Evolutionary conservation across 106 monocot genomes (phyloP), one percentile per base, ranked within the genome.

Genomic region (Hemerocallis citrina): DNA sequence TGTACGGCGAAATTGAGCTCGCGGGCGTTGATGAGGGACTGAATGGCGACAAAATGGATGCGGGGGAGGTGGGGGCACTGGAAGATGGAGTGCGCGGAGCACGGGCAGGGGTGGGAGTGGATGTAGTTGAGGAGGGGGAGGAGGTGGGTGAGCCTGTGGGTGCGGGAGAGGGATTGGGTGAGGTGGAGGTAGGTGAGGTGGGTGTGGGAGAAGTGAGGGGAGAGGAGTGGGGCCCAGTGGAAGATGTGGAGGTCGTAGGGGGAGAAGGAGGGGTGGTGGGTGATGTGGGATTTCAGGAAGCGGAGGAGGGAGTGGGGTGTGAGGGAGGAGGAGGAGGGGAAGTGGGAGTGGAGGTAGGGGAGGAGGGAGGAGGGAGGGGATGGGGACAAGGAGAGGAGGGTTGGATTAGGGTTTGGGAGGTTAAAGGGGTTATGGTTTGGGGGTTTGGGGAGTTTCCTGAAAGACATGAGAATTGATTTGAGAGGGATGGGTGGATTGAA

Each of bases 41-140:
- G 17, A 52, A 93, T 43, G 62, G 85, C 81, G 60, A 33, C 24
- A 21, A 64, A 68, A 68, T 72, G 79, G 57, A 70, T 85, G 32
- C 61, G 67, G 27, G 73, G 75, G 36, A 89, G 68, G 23, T 67
- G 59, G 32, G 79, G 80, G 66, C 89, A 89, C 27, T 82, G 52
- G 75, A 89, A 89, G 66, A 94, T 81, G 55, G 75, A 74, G 52
- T 24, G 58, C 22, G 68, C 52, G 52, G 74, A 22, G 65, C 89
- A 86, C 46, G 85, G 85, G 75, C 83, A 86, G 22, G 78, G 28
- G 74, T 81, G 83, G 61, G 87, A 79, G 76, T 78, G 83, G 30
- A 84, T 77, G 35, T 80, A 67, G 61, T 56, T 34, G 23, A 84
- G 35, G 65, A 86, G 49, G 20, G 45, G 22, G 15, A 55, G 74